phyloP scores from a whole-genome alignment of 2,329 filamentous ascomycete genomes.

The Aspergillus quadrilineatus region DNA sequence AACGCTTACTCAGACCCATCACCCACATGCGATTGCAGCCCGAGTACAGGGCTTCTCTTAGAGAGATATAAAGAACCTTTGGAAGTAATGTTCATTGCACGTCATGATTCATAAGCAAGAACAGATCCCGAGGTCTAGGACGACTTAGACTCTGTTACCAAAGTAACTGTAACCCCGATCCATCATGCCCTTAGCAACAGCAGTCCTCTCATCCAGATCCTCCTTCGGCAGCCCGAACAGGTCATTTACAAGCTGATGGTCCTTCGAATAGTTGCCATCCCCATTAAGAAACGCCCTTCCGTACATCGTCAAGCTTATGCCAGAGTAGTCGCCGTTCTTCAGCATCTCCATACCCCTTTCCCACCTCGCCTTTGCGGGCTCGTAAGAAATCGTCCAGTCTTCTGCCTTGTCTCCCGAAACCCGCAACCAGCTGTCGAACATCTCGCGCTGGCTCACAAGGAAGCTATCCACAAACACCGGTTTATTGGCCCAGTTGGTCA shows the following conservation, averaged over 20 bases:
- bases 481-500: conserved; percentile 51
- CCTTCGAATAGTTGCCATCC: conserved; percentile 45
- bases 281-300: conserved; percentile 52
- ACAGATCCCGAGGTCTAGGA: too few species aligned
- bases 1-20: too few species aligned
- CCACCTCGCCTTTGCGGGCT: conserved; percentile 50
- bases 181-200: not conserved
- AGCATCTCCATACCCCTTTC: conserved; percentile 49
- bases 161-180: not conserved
- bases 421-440: conserved; percentile 60
- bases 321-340: conserved; percentile 44
- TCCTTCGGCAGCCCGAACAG: conserved; percentile 58
- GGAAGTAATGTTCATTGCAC: too few species aligned
- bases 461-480: conserved; percentile 58
- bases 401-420: conserved; percentile 57
- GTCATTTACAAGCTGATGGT: conserved; percentile 47
- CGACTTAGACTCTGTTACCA: not conserved
- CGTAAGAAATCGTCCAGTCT: conserved; percentile 60
- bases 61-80: too few species aligned
- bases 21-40: too few species aligned
- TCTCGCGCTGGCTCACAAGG: conserved; percentile 61
- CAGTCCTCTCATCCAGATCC: conserved; percentile 51
- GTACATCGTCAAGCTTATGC: conserved; percentile 55
- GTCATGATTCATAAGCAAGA: too few species aligned
- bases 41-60: too few species aligned